Evolutionary conservation across 306 rosid species (phyloP).

Genomic region (Cucurbita ficifolia): DNA sequence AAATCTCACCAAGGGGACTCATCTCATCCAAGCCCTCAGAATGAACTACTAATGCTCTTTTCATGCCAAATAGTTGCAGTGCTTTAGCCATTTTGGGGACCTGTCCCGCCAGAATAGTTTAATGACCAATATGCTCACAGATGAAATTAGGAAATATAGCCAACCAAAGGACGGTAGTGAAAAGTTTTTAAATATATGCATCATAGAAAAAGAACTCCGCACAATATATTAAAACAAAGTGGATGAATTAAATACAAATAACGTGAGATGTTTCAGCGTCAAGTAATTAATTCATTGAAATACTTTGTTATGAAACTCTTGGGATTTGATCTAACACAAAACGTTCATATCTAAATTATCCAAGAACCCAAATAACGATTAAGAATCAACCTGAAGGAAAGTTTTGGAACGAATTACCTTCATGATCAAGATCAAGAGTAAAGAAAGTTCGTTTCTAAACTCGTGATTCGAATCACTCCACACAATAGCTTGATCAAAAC

Average conservation of each 20-base stretch:
- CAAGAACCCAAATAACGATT: too few relatives aligned
- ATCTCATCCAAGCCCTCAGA: slow-evolving; percentile 94
- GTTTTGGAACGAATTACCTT: too few relatives aligned
- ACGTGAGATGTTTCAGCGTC: background rate
- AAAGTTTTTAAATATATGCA: background rate
- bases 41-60: slow-evolving; percentile 93
- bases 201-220: background rate
- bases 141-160: background rate
- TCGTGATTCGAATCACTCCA: too few relatives aligned
- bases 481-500: too few relatives aligned
- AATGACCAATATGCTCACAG: background rate
- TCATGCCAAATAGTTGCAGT: slow-evolving; percentile 69
- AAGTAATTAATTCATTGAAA: background rate
- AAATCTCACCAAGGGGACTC: slow-evolving; percentile 76
- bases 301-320: too few relatives aligned
- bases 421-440: too few relatives aligned
- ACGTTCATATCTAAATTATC: too few relatives aligned
- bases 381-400: too few relatives aligned
- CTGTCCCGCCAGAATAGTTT: slow-evolving; percentile 23
- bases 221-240: background rate
- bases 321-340: too few relatives aligned
- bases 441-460: too few relatives aligned
- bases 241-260: background rate
- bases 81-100: slow-evolving; percentile 81
- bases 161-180: background rate